Base-by-base conservation (phyloP, 345 rosid species). In the Dovyalis caffra region DNA sequence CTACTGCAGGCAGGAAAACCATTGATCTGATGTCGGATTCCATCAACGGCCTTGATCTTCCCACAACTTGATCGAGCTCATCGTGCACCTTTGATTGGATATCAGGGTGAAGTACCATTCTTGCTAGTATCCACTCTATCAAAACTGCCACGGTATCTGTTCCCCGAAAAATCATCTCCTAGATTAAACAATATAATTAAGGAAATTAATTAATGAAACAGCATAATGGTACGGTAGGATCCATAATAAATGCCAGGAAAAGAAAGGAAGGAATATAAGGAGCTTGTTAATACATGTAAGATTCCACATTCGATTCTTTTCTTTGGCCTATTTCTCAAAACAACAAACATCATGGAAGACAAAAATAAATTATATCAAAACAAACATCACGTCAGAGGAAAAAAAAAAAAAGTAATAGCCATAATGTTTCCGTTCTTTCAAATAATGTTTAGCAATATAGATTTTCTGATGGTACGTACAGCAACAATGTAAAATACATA, bases 141-240 rank as follows among this genome's bases (percentile, higher is more conserved):
- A 88, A 53, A 47, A 88, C 84, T 5, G 87, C 91, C 37, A 84
- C 85, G 0, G 91, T 84, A 74, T 88, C 91, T 11, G 91, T 88
- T 61, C 91, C 91, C 70, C 91, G 78, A 37, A 88, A 88, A 28
- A 88, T 84, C 89, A 88, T 86, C 77, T 88, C 91, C 90, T 87
- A 61, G 28, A 74, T 16, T 8, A 16, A 69, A 33, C 28, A 29
- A n/a, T 8, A 34, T 12, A 15, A 53, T 33, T 32, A 25, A 64
- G 9, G 16, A 47, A 33, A 2, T 25, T 61, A 57, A 73, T 21
- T 33, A 33, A 28, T 58, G 26, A 51, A 21, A 4, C 34, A 29
- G 2, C 21, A 18, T 49, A 0, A 8, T 8, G 60, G 25, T n/a
- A 56, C 28, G 14, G 28, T 2, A n/a, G 60, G 60, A 8, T n/a